Conservation (phyloP, 2,329 filamentous ascomycete species). For the Setomelanomma holmii region DNA sequence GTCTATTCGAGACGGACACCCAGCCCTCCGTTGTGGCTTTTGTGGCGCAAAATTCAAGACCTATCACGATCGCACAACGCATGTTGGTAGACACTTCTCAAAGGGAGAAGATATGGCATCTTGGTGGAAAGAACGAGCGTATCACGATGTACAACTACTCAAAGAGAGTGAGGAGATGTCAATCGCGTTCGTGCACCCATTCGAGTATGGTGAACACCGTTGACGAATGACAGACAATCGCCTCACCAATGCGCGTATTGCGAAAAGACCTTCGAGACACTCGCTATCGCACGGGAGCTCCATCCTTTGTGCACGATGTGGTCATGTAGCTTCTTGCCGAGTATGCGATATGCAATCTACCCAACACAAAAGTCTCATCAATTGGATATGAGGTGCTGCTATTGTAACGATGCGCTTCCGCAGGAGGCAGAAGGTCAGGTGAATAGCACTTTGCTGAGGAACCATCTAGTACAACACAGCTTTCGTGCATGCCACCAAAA, state of each 20-base stretch:
- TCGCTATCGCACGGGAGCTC: conserved; percentile 19
- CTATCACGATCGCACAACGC: conserved; percentile 33
- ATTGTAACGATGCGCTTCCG: conserved; percentile 31
- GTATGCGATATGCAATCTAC: conserved; percentile 37
- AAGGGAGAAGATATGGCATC: conserved; percentile 33
- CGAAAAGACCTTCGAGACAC: conserved; percentile 24
- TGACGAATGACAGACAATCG: conserved; percentile 11
- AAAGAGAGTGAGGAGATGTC: not conserved
- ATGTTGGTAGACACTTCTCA: conserved; percentile 35
- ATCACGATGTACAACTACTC: conserved; percentile 17
- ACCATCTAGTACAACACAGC: conserved; percentile 32
- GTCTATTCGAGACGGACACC: conserved; percentile 22
- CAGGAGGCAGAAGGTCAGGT: conserved; percentile 25
- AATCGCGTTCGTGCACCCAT: conserved; percentile 20
- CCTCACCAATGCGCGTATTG: conserved; percentile 33
- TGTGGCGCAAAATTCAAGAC: conserved; percentile 27
- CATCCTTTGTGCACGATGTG: conserved; percentile 35
- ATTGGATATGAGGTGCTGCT: conserved; percentile 30
- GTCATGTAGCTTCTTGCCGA: conserved; percentile 36
- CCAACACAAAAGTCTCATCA: conserved; percentile 14
- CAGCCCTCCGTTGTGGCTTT: conserved; percentile 38
- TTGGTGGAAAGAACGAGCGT: conserved; percentile 32
- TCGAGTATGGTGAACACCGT: not conserved
- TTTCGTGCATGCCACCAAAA: conserved; percentile 35
- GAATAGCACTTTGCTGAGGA: conserved; percentile 25